Percentiles rank a stretch among this genome's conserved stretches.
These are phyloP conservation scores for Coemansia sp. DNA, from an alignment of 192 early-diverging fungal genomes.

Conservation along the genomic window DNA sequence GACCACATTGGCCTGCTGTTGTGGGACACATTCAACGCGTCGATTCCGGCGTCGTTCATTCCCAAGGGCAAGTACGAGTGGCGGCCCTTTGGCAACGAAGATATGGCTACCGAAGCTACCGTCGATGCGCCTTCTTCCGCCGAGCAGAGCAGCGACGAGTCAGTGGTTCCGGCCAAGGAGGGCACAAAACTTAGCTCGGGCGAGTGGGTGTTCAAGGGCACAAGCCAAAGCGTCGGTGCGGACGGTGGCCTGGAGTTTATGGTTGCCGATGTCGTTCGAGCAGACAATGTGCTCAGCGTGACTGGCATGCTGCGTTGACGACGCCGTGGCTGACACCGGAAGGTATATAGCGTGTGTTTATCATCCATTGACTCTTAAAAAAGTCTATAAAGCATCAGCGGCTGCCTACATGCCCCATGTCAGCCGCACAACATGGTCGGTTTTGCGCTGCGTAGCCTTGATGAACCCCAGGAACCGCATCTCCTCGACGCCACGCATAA, in stretches of 20 bases:
- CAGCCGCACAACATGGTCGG: conserved; percentile 85
- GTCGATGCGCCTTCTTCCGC: neutral
- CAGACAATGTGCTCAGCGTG: conserved; percentile 79
- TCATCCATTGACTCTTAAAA: too few relatives aligned
- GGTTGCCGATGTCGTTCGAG: conserved; percentile 70
- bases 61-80: conserved; percentile 71
- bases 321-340: too few relatives aligned
- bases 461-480: conserved; percentile 89
- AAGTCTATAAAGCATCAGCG: neutral
- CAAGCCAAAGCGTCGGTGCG: conserved; percentile 63
- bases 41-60: conserved; percentile 80
- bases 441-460: conserved; percentile 82
- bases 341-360: too few relatives aligned
- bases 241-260: conserved; percentile 67
- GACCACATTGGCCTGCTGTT: conserved; percentile 93
- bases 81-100: conserved; percentile 53
- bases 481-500: conserved; percentile 78
- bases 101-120: conserved; percentile 28
- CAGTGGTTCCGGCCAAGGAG: conserved; percentile 14
- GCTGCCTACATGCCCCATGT: conserved; percentile 67
- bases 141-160: conserved; percentile 18
- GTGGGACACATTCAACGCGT: conserved; percentile 93
- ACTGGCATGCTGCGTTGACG: conserved; percentile 64
- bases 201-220: conserved; percentile 67
- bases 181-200: conserved; percentile 50